These are phyloP conservation scores for Lepidium sativum DNA, from an alignment of 345 rosid species.

Conservation along the genomic window DNA sequence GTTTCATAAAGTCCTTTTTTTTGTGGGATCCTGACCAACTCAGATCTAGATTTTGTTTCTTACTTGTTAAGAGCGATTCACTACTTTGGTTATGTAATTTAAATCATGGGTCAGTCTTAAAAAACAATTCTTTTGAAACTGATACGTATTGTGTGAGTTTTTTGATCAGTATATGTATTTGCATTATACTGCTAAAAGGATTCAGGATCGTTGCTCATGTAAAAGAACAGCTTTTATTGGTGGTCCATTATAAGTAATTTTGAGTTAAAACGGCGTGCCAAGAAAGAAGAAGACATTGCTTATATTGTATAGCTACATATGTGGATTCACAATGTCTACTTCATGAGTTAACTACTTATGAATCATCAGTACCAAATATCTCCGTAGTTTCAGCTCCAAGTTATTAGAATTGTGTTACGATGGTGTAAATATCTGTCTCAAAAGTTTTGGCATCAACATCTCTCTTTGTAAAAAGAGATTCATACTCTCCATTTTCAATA, in stretches of 20 bases:
- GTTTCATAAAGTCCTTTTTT: conserved; percentile 10
- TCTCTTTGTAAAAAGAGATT: neutral
- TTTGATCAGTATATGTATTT: neutral
- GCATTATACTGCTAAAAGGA: conserved; percentile 2
- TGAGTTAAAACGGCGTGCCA: too few relatives aligned
- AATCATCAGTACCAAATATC: too few relatives aligned
- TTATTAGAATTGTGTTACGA: neutral
- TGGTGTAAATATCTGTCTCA: neutral
- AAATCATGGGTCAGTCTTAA: conserved; percentile 1
- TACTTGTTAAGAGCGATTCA: neutral
- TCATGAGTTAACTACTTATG: too few relatives aligned
- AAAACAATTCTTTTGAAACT: neutral
- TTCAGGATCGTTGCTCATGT: neutral
- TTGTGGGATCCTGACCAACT: conserved; percentile 1
- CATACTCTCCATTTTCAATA: neutral
- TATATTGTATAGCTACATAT: too few relatives aligned
- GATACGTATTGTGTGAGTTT: neutral
- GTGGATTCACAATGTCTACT: too few relatives aligned
- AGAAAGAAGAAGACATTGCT: too few relatives aligned
- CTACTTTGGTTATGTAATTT: neutral
- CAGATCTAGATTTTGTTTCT: neutral
- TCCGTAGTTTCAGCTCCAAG: too few relatives aligned
- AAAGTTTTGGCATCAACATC: neutral
- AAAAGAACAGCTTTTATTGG: neutral
- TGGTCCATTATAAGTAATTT: too few relatives aligned